phyloP scores from a whole-genome alignment of 1,139 yeast species.

The Nakaseomyces glabratus region DNA sequence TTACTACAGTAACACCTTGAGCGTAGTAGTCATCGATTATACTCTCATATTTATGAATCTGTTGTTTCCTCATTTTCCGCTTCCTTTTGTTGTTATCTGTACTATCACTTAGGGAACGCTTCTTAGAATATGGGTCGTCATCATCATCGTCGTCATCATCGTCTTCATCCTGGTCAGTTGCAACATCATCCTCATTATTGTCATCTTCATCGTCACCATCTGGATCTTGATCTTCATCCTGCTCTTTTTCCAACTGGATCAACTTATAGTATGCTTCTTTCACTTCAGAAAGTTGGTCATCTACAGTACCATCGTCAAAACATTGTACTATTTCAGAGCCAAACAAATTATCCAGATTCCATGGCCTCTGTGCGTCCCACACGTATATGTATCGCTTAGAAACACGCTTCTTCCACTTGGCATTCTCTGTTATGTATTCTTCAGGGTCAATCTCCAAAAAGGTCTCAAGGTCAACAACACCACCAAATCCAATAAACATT shows the following conservation, averaged over 20 bases:
- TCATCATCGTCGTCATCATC: conserved; percentile 33
- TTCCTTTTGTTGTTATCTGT: conserved; percentile 26
- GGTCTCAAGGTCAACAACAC: conserved; percentile 75
- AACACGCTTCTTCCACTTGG: conserved; percentile 16
- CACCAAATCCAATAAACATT: conserved; percentile 88
- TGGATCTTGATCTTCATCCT: conserved; percentile 42
- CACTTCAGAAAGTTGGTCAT: conserved; percentile 45
- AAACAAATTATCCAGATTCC: conserved; percentile 89
- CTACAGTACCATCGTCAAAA: conserved; percentile 77
- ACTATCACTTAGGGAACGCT: conserved; percentile 1
- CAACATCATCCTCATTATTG: conserved; percentile 30
- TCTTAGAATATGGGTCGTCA: conserved; percentile 23
- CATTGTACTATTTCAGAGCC: conserved; percentile 76
- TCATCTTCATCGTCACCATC: conserved; percentile 31
- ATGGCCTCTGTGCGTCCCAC: conserved; percentile 89
- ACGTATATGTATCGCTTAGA: conserved; percentile 56
- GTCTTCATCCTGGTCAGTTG: conserved; percentile 26
- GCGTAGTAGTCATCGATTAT: conserved; percentile 61
- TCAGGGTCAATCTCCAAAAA: conserved; percentile 61
- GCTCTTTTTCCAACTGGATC: conserved; percentile 33
- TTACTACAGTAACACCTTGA: conserved; percentile 70
- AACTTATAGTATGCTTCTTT: conserved; percentile 47
- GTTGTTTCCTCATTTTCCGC: conserved; percentile 32
- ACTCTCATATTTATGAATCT: conserved; percentile 41
- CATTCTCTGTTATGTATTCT: conserved; percentile 31